Conservation (phyloP, 768 basidiomycete species). For the Filobasidium floriforme region DNA sequence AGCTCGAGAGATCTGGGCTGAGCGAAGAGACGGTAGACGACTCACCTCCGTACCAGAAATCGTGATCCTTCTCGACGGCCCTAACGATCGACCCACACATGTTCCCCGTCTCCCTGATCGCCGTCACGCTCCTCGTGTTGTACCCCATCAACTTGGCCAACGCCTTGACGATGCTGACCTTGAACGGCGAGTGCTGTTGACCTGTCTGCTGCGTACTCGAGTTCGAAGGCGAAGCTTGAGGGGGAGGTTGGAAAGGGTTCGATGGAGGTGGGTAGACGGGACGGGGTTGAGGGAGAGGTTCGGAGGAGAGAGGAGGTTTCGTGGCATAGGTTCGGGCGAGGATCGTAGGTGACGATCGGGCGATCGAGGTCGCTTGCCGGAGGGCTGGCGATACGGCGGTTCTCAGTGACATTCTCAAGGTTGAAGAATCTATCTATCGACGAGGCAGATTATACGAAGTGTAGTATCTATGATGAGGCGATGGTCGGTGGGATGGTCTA, state of each 20-base stretch:
- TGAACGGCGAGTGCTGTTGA: slow-evolving; percentile 32
- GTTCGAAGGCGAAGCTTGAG: slow-evolving; percentile 1
- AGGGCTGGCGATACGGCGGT: neutral
- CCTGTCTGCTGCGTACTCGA: neutral
- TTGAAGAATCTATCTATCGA: no score
- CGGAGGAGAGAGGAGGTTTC: slow-evolving; percentile 11
- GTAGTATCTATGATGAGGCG: neutral
- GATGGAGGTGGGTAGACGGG: slow-evolving; percentile 38
- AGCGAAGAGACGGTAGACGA: neutral
- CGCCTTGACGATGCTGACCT: slow-evolving; percentile 34
- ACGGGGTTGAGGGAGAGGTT: slow-evolving; percentile 22
- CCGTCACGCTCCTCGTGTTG: slow-evolving; percentile 45
- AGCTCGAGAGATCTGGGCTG: neutral
- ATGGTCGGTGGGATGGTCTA: neutral
- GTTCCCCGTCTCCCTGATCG: slow-evolving; percentile 47
- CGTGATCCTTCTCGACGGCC: slow-evolving; percentile 44
- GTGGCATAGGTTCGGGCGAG: neutral
- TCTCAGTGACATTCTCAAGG: no score
- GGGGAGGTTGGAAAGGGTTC: slow-evolving; percentile 35
- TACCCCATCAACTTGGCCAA: slow-evolving; percentile 48
- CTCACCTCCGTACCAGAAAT: slow-evolving; percentile 49
- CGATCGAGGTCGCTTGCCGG: neutral
- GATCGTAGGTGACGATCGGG: neutral
- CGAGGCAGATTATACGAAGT: no score
- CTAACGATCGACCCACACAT: slow-evolving; percentile 48